Evolutionary conservation across 73 alveolate genomes (phyloP).

Genomic region (Loxodes magnus): DNA sequence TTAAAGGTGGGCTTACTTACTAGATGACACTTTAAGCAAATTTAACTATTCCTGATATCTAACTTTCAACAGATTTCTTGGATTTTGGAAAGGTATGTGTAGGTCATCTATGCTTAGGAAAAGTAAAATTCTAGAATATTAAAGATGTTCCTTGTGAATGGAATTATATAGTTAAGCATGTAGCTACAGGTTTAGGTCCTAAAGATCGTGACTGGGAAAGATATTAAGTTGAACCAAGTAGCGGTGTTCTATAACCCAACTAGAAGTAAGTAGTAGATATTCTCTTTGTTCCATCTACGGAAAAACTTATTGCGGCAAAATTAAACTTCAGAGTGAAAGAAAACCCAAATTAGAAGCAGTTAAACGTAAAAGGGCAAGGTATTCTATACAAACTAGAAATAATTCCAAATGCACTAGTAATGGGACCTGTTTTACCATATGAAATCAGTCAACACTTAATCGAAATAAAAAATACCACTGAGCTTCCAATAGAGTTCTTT

Average conservation of each 20-base stretch:
- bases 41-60: slow-evolving; percentile 92
- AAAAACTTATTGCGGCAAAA: slow-evolving; percentile 71
- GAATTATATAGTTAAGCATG: slow-evolving; percentile 75
- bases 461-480: slow-evolving; percentile 93
- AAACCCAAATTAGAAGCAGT: slow-evolving; percentile 73
- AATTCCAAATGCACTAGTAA: slow-evolving; percentile 65
- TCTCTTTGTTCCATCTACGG: slow-evolving; percentile 84
- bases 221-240: slow-evolving; percentile 81
- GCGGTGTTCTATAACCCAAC: slow-evolving; percentile 88
- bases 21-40: slow-evolving; percentile 81
- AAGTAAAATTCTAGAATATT: slow-evolving; percentile 86
- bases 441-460: slow-evolving; percentile 73
- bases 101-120: slow-evolving; percentile 83
- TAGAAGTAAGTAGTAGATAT: slow-evolving; percentile 82
- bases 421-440: slow-evolving; percentile 98
- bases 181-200: slow-evolving; percentile 49
- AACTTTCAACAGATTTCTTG: slow-evolving; percentile 70
- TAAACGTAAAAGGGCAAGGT: slow-evolving; percentile 89
- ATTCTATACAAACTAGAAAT: slow-evolving; percentile 71
- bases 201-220: slow-evolving; percentile 72
- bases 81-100: slow-evolving; percentile 94
- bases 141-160: slow-evolving; percentile 96
- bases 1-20: slow-evolving; percentile 91
- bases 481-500: slow-evolving; percentile 86
- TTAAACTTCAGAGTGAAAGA: slow-evolving; percentile 80